Percentiles rank a stretch among this genome's conserved stretches.
These are phyloP conservation scores for Rhododendron henanense DNA, from an alignment of 148 eudicot species.

Conservation along the genomic window DNA sequence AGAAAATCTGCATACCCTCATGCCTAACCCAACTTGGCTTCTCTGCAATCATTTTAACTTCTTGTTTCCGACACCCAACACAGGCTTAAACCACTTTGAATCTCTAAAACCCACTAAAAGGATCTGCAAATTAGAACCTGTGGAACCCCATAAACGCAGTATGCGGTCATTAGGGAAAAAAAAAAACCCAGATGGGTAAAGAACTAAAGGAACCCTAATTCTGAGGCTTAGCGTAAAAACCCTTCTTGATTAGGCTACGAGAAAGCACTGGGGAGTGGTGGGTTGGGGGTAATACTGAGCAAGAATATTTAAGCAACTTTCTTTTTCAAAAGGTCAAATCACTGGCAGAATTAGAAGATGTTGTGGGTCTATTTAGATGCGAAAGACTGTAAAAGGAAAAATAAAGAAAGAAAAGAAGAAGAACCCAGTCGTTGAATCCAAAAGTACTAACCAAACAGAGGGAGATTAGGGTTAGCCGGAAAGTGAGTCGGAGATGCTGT, in stretches of 20 bases:
- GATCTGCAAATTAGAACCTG: background rate
- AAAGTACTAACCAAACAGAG: background rate
- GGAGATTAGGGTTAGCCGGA: background rate
- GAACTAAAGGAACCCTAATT: slow-evolving; percentile 10
- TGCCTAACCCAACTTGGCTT: slow-evolving; percentile 92
- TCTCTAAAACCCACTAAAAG: slow-evolving; percentile 12
- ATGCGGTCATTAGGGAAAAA: background rate
- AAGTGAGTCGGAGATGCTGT: background rate
- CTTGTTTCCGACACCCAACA: background rate
- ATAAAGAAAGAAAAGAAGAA: background rate
- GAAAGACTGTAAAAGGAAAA: background rate
- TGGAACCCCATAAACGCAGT: background rate
- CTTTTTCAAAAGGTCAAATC: slow-evolving; percentile 12
- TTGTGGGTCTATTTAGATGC: background rate
- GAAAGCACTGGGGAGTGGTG: background rate
- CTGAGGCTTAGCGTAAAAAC: background rate
- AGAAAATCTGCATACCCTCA: slow-evolving; percentile 89
- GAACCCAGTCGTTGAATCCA: background rate
- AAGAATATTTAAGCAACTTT: background rate
- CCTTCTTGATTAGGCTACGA: background rate
- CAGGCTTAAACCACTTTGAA: background rate
- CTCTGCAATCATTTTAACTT: slow-evolving; percentile 71
- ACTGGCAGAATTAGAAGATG: background rate
- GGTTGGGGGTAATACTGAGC: background rate
- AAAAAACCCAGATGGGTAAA: background rate